These are phyloP conservation scores for Nicotiana benthamiana DNA, from an alignment of 257 asterid genomes.

Conservation along the genomic window DNA sequence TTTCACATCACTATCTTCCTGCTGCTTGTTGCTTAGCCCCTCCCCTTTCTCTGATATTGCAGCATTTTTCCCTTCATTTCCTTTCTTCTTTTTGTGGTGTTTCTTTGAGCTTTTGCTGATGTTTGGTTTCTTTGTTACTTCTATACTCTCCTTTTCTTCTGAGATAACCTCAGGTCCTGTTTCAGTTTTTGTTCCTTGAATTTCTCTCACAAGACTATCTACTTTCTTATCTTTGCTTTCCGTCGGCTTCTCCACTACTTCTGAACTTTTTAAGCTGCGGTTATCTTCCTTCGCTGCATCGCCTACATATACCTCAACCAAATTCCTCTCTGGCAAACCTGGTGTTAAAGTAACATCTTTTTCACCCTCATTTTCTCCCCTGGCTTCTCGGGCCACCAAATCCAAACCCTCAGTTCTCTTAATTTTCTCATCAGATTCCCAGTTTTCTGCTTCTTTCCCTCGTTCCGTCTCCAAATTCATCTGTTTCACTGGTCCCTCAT, in stretches of 20 bases:
- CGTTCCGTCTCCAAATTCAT: not conserved
- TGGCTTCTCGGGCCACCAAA: not conserved
- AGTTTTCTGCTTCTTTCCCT: conserved; percentile 11
- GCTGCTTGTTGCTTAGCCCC: conserved; percentile 1
- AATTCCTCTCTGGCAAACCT: conserved; percentile 8
- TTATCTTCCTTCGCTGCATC: conserved; percentile 11
- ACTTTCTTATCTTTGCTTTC: not conserved
- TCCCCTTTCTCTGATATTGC: not conserved
- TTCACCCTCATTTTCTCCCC: not conserved
- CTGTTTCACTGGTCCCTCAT: not conserved
- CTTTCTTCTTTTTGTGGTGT: conserved; percentile 12
- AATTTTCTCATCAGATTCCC: not conserved
- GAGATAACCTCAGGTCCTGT: conserved; percentile 1
- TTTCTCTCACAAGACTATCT: not conserved
- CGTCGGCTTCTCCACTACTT: not conserved
- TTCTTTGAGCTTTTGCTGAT: not conserved
- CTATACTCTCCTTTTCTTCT: not conserved
- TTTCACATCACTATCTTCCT: not conserved
- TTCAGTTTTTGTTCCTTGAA: not conserved
- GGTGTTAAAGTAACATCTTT: conserved; percentile 9
- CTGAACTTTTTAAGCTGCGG: not conserved
- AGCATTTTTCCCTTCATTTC: not conserved
- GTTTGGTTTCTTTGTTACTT: conserved; percentile 9
- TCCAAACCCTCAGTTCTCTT: conserved; percentile 2
- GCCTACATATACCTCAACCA: conserved; percentile 5